Conservation (phyloP, 2,329 filamentous ascomycete species). For the Rutstroemia sp. region DNA sequence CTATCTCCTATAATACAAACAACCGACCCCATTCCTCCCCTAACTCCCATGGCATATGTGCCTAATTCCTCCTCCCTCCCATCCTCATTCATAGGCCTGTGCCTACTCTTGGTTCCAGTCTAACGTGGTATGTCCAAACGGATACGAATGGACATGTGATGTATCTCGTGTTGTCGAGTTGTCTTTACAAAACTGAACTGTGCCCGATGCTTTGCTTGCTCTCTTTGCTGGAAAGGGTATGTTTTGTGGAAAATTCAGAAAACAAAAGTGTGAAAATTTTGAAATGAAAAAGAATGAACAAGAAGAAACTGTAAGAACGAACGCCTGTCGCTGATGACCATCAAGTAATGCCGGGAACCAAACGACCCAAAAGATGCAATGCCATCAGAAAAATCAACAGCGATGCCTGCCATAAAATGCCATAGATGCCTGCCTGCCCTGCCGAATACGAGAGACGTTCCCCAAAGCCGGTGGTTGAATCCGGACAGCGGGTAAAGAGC, state of each 20-base stretch:
- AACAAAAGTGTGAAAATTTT: neutral
- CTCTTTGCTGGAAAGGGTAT: too few species aligned
- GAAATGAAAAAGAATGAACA: constrained; percentile 4
- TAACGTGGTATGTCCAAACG: too few species aligned
- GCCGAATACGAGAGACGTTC: constrained; percentile 5
- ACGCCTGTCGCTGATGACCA: constrained; percentile 8
- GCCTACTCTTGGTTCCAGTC: neutral
- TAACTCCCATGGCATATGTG: neutral
- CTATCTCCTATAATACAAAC: neutral
- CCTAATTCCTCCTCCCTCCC: neutral
- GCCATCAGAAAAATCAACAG: constrained; percentile 5
- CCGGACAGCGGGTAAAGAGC: neutral
- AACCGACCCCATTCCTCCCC: neutral
- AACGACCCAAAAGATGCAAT: constrained; percentile 1
- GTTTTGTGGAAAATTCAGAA: neutral
- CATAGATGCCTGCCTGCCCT: constrained; percentile 4
- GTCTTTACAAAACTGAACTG: too few species aligned
- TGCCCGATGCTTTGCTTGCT: too few species aligned
- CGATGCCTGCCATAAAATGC: constrained; percentile 7
- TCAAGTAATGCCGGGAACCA: constrained; percentile 5
- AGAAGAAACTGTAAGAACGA: constrained; percentile 1
- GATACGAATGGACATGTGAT: too few species aligned
- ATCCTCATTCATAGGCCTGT: neutral
- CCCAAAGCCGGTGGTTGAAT: neutral
- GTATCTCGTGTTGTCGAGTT: too few species aligned